Percentiles rank a stretch among this genome's conserved stretches.
Conservation (phyloP, 192 early-diverging fungal species). For the Diversispora epigaea region DNA sequence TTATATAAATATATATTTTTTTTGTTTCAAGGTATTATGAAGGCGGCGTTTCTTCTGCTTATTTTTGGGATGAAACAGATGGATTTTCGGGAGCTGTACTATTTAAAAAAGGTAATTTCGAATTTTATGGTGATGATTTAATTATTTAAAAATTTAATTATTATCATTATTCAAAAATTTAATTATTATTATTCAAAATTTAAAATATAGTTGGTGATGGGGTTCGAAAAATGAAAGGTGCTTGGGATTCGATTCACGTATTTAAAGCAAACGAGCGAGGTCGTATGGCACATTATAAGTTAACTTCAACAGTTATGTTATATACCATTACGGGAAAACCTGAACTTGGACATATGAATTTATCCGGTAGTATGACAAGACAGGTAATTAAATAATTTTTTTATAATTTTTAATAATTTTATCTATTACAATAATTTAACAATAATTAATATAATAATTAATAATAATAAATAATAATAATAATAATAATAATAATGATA, state of each 20-base stretch:
- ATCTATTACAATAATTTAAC: neutral
- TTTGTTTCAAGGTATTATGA: conserved; percentile 68
- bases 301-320: conserved; percentile 96
- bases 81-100: conserved; percentile 92
- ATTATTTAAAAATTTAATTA: too few species aligned
- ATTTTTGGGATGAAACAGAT: conserved; percentile 83
- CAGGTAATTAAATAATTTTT: conserved; percentile 54
- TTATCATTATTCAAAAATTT: too few species aligned
- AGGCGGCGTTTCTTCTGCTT: conserved; percentile 95
- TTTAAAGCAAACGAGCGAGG: conserved; percentile 86
- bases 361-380: conserved; percentile 91
- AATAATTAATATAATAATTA: too few species aligned
- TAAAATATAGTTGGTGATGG: conserved; percentile 39
- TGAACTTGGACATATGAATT: conserved; percentile 72
- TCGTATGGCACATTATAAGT: conserved; percentile 88
- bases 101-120: conserved; percentile 88
- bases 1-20: neutral
- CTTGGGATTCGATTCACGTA: conserved; percentile 99
- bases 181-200: neutral
- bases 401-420: conserved; percentile 18
- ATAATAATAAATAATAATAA: neutral
- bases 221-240: conserved; percentile 76
- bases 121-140: neutral
- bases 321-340: conserved; percentile 76
- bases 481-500: neutral